Percentiles rank a stretch among this genome's conserved stretches.
Evolutionary conservation across 495 filamentous ascomycete species (phyloP).

Genomic region (Umbilicaria muhlenbergii): DNA sequence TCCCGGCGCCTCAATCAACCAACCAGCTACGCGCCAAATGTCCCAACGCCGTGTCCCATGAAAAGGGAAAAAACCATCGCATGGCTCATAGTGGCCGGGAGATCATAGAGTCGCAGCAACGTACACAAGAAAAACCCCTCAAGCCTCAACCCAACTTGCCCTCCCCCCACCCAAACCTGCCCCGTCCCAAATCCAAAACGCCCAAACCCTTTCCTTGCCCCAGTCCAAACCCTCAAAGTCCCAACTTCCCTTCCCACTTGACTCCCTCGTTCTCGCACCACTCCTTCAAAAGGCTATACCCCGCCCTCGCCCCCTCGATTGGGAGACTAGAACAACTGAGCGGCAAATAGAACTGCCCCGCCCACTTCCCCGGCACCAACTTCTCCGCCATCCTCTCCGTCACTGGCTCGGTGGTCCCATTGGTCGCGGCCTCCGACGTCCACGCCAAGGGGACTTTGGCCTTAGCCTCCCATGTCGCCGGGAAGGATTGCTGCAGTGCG

Average conservation of each 20-base stretch:
- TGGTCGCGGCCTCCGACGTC: constrained; percentile 11
- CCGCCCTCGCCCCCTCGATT: constrained; percentile 31
- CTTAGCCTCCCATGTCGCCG: constrained; percentile 27
- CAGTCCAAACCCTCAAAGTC: not conserved
- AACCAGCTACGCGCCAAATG: too few species aligned
- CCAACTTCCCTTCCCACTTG: constrained; percentile 17
- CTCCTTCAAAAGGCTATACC: constrained; percentile 26
- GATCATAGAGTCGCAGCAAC: not conserved
- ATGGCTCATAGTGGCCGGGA: constrained; percentile 3
- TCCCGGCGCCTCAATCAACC: too few species aligned
- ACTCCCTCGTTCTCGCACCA: constrained; percentile 31
- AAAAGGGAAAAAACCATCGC: not conserved
- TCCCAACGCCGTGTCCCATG: too few species aligned
- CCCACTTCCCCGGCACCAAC: constrained; percentile 15
- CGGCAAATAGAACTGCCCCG: constrained; percentile 27
- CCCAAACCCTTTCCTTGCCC: not conserved
- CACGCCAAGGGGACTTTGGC: constrained; percentile 24
- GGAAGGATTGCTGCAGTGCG: constrained; percentile 25
- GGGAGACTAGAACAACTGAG: constrained; percentile 23
- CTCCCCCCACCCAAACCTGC: too few species aligned
- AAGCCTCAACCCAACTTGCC: too few species aligned
- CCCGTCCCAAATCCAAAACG: not conserved
- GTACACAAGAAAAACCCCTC: too few species aligned
- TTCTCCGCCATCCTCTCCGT: not conserved
- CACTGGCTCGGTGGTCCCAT: constrained; percentile 17